phyloP scores from a whole-genome alignment of 148 eudicot genomes.

The Spergularia bocconei region DNA sequence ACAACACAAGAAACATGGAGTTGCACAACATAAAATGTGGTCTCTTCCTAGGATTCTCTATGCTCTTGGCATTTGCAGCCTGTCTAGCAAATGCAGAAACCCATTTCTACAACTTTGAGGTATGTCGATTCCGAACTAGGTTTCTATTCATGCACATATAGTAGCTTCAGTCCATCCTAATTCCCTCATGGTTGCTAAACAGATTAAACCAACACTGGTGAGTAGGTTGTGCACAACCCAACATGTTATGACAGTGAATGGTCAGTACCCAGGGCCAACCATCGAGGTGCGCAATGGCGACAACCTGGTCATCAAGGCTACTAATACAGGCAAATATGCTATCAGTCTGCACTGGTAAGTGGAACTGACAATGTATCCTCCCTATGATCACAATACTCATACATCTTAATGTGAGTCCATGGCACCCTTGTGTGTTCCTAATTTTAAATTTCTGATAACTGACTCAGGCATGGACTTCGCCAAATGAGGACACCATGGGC shows the following conservation, averaged over 20 bases:
- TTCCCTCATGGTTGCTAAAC: conserved; percentile 22
- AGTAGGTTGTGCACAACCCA: conserved; percentile 68
- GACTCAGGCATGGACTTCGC: conserved; percentile 75
- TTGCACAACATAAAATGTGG: conserved; percentile 15
- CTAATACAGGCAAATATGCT: conserved; percentile 62
- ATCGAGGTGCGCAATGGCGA: conserved; percentile 70
- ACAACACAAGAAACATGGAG: conserved; percentile 38
- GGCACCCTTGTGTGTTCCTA: background rate
- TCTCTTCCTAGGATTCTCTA: conserved; percentile 33
- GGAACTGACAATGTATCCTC: background rate
- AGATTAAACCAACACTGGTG: conserved; percentile 67
- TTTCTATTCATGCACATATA: conserved; percentile 5
- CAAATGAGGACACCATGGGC: conserved; percentile 95
- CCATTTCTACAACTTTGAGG: conserved; percentile 58
- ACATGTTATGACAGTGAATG: conserved; percentile 68
- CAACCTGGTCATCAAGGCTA: conserved; percentile 56
- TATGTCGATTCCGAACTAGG: conserved; percentile 30
- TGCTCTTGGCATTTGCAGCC: conserved; percentile 32
- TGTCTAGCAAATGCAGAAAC: conserved; percentile 49
- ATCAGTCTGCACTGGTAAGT: conserved; percentile 83
- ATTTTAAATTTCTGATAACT: background rate
- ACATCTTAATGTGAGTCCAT: background rate
- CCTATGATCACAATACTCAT: background rate
- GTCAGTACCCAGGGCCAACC: conserved; percentile 89
- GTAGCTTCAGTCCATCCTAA: background rate